Percentiles rank a stretch among this genome's conserved stretches.
Evolutionary conservation across 129 eudicot genomes (phyloP).

Genomic region (Logfia minima): DNA sequence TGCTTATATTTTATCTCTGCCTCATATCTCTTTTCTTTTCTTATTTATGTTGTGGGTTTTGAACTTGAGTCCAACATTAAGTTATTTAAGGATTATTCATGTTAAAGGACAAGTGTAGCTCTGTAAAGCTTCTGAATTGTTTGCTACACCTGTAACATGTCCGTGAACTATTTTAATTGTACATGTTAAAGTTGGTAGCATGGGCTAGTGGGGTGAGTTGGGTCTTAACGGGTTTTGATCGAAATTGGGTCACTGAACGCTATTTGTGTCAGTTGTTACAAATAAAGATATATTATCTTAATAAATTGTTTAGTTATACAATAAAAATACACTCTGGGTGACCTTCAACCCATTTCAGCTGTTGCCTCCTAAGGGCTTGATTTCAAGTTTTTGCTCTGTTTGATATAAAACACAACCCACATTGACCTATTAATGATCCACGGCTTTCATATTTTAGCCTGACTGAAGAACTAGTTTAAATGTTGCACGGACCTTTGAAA

Average conservation of each 20-base stretch:
- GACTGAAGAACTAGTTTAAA: background rate
- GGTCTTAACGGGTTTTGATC: background rate
- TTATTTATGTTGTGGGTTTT: constrained; percentile 5
- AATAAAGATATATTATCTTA: background rate
- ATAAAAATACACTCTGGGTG: background rate
- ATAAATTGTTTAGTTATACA: background rate
- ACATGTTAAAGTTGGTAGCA: background rate
- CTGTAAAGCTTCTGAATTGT: constrained; percentile 8
- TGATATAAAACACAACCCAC: background rate
- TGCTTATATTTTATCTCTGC: constrained; percentile 11
- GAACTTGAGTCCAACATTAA: background rate
- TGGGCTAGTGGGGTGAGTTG: background rate
- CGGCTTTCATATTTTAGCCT: constrained; percentile 8
- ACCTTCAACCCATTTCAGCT: background rate
- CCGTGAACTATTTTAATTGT: constrained; percentile 1
- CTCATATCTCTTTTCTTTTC: background rate
- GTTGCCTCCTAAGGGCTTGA: background rate
- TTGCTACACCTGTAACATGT: constrained; percentile 1
- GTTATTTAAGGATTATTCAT: background rate
- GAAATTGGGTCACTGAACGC: background rate
- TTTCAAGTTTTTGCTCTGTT: background rate
- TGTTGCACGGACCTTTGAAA: background rate
- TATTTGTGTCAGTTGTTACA: background rate
- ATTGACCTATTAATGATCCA: constrained; percentile 5
- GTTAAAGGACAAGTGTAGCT: constrained; percentile 1